Percentiles rank a stretch among this genome's conserved stretches.
phyloP scores from a whole-genome alignment of 2,329 filamentous ascomycete species.

The Talaromyces sp. region DNA sequence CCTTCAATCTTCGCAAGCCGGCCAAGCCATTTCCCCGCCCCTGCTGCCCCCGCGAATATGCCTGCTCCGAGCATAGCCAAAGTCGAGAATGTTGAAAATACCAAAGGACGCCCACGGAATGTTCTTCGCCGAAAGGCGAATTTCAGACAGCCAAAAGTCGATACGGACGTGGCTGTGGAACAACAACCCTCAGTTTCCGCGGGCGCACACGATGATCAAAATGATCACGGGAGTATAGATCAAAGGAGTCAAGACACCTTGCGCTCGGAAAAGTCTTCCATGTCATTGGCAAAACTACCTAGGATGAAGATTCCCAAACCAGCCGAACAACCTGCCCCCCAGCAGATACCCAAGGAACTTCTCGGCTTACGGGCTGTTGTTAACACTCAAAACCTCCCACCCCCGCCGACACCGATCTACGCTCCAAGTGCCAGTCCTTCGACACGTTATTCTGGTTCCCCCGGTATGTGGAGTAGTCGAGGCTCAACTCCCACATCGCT shows the following conservation, averaged over 20 bases:
- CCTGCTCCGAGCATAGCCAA: slow-evolving; percentile 10
- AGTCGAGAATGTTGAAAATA: slow-evolving; percentile 14
- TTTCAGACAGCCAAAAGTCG: slow-evolving; percentile 25
- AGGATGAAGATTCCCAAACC: slow-evolving; percentile 13
- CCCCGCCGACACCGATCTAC: slow-evolving; percentile 32
- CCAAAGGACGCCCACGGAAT: slow-evolving; percentile 28
- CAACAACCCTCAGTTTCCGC: not conserved
- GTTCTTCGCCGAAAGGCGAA: slow-evolving; percentile 38
- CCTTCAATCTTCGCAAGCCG: slow-evolving; percentile 4
- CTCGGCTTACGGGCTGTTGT: slow-evolving; percentile 31
- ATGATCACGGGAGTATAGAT: slow-evolving; percentile 10
- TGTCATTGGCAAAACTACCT: slow-evolving; percentile 12
- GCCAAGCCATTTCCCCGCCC: not conserved
- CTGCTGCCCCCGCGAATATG: not conserved
- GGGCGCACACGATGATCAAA: not conserved
- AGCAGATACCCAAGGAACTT: slow-evolving; percentile 31
- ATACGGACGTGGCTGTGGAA: not conserved
- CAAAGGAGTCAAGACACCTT: slow-evolving; percentile 3
- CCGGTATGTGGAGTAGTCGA: slow-evolving; percentile 42
- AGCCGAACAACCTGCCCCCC: slow-evolving; percentile 13
- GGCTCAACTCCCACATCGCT: slow-evolving; percentile 46
- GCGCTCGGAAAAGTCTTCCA: slow-evolving; percentile 2
- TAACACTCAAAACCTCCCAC: slow-evolving; percentile 31
- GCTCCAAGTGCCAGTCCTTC: slow-evolving; percentile 39
- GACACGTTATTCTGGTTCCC: slow-evolving; percentile 42